Base-by-base conservation (phyloP, 108 stramenopile genomes). In the Pseudonitzschia multistriata region DNA sequence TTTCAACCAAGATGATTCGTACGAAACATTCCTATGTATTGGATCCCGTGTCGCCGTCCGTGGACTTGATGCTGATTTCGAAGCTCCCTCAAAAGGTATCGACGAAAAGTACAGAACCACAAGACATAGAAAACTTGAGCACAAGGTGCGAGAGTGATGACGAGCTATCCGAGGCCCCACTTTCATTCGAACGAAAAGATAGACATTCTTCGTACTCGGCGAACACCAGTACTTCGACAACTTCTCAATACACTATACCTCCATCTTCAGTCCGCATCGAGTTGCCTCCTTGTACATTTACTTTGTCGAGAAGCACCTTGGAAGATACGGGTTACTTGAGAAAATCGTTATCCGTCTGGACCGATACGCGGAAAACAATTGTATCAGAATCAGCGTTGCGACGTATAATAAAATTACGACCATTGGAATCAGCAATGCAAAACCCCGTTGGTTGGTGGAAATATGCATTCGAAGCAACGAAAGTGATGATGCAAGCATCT, bases 251-350 rank as follows among this genome's bases (percentile, higher is more conserved):
- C 24, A 42, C 39, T 24, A n/a, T 49, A 21, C 70, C 79, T 24
- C 70, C 68, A 49, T 68, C 68, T 13, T 71, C 73, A 40, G 25
- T 74, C 21, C 27, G 25, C 14, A 62, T 67, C 21, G 35, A 71
- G 31, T 68, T 87, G 25, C 86, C 89, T 11, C 83, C 84, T 1
- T 85, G 81, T 62, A 78, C 60, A 33, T 49, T 90, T 31, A 71
- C 69, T 13, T 56, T 90, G 39, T 74, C 84, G 3, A 67, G 83
- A 49, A 75, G 45, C 31, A 79, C 79, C 30, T 50, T 90, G 54
- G 89, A 90, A 72, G 86, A 90, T 69, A 71, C 77, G 48, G 89
- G 82, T 2, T 90, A 90, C 72, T 27, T 90, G 37, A 73, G 89
- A 29, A 85, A 85, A 66, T 85, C 84, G 17, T 62, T 78, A 7